Evolutionary conservation across 2,329 filamentous ascomycete genomes (phyloP).

Genomic region (Aspergillus sp.): DNA sequence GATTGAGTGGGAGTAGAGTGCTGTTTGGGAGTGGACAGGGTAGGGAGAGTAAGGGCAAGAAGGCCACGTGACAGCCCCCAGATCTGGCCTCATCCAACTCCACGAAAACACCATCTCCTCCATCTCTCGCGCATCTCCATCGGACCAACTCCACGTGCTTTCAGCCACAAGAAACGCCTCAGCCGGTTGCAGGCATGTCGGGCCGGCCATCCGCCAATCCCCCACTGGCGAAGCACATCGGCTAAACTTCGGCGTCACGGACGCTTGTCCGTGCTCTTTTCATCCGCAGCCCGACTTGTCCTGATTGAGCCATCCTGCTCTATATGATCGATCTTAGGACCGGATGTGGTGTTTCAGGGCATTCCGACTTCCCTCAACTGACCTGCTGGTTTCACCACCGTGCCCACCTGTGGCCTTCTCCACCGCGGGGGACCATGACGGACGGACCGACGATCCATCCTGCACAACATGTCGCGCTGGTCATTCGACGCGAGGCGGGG

Average conservation of each 20-base stretch:
- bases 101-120: too few species aligned
- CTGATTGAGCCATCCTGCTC: neutral
- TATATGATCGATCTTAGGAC: neutral
- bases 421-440: constrained; percentile 2
- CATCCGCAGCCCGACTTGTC: neutral
- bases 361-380: neutral
- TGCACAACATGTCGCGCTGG: neutral
- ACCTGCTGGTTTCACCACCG: neutral
- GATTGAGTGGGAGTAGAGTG: too few species aligned
- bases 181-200: neutral
- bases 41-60: too few species aligned
- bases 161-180: neutral
- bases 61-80: too few species aligned
- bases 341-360: neutral
- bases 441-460: constrained; percentile 4
- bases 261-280: neutral
- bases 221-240: neutral
- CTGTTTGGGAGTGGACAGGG: too few species aligned
- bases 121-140: too few species aligned
- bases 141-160: too few species aligned
- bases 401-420: neutral
- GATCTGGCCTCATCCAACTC: too few species aligned
- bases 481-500: constrained; percentile 1
- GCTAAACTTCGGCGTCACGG: neutral
- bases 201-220: neutral